These are phyloP conservation scores for Pseudogymnoascus sp. DNA, from an alignment of 2,329 filamentous ascomycete species.

Conservation along the genomic window DNA sequence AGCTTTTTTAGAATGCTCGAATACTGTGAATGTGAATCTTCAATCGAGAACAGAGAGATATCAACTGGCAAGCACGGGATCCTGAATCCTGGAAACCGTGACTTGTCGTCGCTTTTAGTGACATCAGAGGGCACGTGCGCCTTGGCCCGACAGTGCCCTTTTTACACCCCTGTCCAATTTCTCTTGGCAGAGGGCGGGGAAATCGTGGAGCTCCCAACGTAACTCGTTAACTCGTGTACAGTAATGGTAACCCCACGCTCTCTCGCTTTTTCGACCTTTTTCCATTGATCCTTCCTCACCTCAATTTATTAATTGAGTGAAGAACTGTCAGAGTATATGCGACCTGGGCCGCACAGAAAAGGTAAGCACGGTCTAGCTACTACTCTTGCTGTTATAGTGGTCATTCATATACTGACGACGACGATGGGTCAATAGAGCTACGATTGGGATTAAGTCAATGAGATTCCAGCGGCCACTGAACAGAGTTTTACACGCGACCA, in stretches of 20 bases:
- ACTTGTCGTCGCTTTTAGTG: neutral
- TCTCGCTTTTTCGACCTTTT: neutral
- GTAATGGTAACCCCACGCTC: constrained; percentile 6
- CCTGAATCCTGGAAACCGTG: neutral
- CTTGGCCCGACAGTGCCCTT: neutral
- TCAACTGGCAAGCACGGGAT: neutral
- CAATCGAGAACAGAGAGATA: neutral
- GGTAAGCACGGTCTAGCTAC: neutral
- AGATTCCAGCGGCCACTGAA: constrained; percentile 20
- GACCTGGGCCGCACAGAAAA: neutral
- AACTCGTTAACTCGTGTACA: constrained; percentile 1
- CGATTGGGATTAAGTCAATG: constrained; percentile 18
- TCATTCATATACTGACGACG: neutral
- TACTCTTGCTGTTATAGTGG: neutral
- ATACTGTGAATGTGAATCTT: neutral
- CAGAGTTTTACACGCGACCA: constrained; percentile 15
- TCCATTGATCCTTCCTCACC: neutral
- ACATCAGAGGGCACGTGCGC: constrained; percentile 2
- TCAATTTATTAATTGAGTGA: neutral
- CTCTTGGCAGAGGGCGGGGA: constrained; percentile 2
- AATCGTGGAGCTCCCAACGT: neutral
- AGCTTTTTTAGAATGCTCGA: neutral
- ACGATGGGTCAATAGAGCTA: neutral
- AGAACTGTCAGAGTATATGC: neutral
- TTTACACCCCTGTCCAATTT: neutral